A percentile compares a stretch with the other conserved stretches of the same genome.
These are phyloP conservation scores for Cryphonectria carpinicola DNA, from an alignment of 2,329 filamentous ascomycete species.

Conservation along the genomic window DNA sequence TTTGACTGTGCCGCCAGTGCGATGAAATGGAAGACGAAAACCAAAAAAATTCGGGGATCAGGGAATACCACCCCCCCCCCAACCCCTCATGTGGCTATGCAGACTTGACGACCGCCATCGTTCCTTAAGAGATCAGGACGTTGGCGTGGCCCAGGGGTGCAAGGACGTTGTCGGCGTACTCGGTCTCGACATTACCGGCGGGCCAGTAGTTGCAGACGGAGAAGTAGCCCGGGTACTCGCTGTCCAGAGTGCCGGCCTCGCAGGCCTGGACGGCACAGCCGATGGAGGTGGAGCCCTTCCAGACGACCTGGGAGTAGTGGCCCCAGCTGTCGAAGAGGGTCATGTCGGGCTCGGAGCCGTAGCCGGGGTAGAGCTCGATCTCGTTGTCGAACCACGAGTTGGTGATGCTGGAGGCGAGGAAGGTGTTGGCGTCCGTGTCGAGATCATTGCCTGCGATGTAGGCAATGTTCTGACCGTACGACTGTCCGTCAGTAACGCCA, in stretches of 20 bases:
- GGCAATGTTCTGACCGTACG: constrained; percentile 92
- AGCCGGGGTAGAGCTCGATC: constrained; percentile 61
- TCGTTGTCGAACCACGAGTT: constrained; percentile 91
- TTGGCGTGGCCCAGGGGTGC: constrained; percentile 43
- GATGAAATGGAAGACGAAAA: background rate
- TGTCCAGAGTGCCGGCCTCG: constrained; percentile 50
- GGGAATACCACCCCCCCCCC: background rate
- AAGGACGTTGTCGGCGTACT: constrained; percentile 55
- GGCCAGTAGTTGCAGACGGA: constrained; percentile 89
- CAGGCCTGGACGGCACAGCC: constrained; percentile 67
- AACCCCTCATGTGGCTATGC: background rate
- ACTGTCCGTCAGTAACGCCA: constrained; percentile 52
- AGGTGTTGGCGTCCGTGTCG: constrained; percentile 49
- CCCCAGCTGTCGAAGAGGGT: constrained; percentile 68
- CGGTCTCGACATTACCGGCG: constrained; percentile 65
- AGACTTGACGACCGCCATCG: background rate
- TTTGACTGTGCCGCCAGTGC: constrained; percentile 13
- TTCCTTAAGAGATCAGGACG: constrained; percentile 31
- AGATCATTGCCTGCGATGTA: constrained; percentile 55
- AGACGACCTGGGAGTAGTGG: constrained; percentile 77
- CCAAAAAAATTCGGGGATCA: background rate
- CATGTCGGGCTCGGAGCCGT: constrained; percentile 65
- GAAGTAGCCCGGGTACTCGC: constrained; percentile 63
- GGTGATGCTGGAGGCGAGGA: constrained; percentile 71
- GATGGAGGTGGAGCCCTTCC: constrained; percentile 63